A percentile compares a stretch with the other conserved stretches of the same genome.
Evolutionary conservation across 495 filamentous ascomycete genomes (phyloP).

Genomic region (Tuber magnatum): DNA sequence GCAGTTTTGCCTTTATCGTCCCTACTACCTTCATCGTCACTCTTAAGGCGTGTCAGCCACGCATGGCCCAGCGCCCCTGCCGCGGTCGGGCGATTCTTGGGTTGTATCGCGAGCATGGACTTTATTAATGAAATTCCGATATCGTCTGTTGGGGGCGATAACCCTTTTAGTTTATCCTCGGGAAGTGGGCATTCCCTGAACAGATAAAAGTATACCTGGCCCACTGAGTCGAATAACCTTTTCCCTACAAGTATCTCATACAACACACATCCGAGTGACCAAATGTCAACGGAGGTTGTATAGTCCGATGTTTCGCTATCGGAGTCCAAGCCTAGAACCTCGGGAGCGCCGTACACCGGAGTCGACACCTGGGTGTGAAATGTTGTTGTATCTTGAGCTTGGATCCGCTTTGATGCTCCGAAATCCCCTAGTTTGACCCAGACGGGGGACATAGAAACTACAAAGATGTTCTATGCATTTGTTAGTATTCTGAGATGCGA

Average conservation of each 20-base stretch:
- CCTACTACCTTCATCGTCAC: not conserved
- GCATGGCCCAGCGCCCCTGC: not conserved
- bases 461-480: not conserved
- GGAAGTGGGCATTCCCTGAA: not conserved
- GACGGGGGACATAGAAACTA: not conserved
- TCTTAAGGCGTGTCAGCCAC: not conserved
- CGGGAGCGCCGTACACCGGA: not conserved
- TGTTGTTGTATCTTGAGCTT: not conserved
- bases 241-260: not conserved
- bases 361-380: not conserved
- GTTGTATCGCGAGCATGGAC: not conserved
- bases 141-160: not conserved
- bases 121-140: not conserved
- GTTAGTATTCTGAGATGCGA: not conserved
- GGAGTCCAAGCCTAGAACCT: not conserved
- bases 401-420: not conserved
- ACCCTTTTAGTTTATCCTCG: not conserved
- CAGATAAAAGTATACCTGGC: not conserved
- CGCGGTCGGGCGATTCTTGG: not conserved
- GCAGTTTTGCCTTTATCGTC: not conserved
- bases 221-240: not conserved
- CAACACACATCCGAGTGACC: conserved; percentile 11
- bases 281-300: conserved; percentile 13
- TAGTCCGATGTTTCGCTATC: conserved; percentile 1
- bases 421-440: not conserved